Conservation (phyloP, 768 basidiomycete species). For the Hortiboletus flavorubellus region DNA sequence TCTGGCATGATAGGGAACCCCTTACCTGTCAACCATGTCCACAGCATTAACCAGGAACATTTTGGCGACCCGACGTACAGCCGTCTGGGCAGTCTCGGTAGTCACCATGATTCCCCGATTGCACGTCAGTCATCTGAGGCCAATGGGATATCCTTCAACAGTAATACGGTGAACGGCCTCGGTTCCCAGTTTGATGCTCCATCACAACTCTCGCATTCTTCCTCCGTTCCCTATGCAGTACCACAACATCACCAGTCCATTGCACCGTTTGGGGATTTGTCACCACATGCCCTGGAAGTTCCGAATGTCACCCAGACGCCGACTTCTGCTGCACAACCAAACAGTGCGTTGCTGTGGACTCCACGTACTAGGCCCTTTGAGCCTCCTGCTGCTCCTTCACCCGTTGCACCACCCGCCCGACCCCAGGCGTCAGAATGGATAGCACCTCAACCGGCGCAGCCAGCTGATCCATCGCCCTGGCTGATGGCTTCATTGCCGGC, state of each 20-base stretch:
- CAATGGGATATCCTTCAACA: constrained; percentile 24
- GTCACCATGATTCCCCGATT: constrained; percentile 23
- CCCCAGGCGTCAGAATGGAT: constrained; percentile 38
- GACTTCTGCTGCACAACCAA: constrained; percentile 22
- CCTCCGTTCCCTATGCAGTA: constrained; percentile 17
- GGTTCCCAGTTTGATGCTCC: constrained; percentile 21
- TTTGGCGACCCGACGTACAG: constrained; percentile 24
- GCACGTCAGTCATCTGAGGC: constrained; percentile 22
- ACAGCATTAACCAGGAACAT: constrained; percentile 26
- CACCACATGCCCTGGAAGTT: constrained; percentile 15
- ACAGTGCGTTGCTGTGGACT: constrained; percentile 23
- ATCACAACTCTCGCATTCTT: constrained; percentile 20
- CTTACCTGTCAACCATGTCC: constrained; percentile 20
- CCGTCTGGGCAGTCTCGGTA: constrained; percentile 19
- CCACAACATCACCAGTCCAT: constrained; percentile 20
- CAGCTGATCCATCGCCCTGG: constrained; percentile 55
- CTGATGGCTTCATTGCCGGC: constrained; percentile 43
- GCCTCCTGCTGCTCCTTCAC: constrained; percentile 16
- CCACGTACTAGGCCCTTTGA: constrained; percentile 19
- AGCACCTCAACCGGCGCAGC: constrained; percentile 17
- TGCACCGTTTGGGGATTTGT: constrained; percentile 24
- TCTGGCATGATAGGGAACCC: constrained; percentile 17
- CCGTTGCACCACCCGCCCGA: constrained; percentile 21
- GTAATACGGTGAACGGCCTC: constrained; percentile 14
- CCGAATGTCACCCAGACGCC: constrained; percentile 20